phyloP scores from a whole-genome alignment of 345 rosid genomes.

The Atalantia buxifolia region DNA sequence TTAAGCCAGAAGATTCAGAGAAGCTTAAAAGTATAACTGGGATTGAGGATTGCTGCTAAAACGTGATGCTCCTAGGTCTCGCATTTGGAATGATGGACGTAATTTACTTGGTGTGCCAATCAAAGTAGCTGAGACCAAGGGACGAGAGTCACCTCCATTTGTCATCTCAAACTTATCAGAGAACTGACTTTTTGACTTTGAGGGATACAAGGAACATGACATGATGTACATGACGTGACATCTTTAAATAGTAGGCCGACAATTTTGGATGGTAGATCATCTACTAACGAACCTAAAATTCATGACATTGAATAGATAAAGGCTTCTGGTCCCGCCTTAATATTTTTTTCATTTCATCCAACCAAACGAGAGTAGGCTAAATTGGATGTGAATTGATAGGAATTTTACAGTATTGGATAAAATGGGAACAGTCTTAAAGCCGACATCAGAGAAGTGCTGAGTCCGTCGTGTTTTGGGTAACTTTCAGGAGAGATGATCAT shows the following conservation, averaged over 20 bases:
- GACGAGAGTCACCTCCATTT: conserved; percentile 3
- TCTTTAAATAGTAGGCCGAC: neutral
- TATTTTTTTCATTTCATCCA: conserved; percentile 27
- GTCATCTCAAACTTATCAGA: neutral
- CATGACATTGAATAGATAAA: neutral
- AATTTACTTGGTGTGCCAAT: neutral
- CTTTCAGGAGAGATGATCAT: conserved; percentile 55
- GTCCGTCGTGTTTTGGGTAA: conserved; percentile 51
- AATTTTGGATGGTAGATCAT: neutral
- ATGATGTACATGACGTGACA: neutral
- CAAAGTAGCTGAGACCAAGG: conserved; percentile 10
- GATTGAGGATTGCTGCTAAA: too few relatives aligned
- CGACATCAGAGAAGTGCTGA: conserved; percentile 55
- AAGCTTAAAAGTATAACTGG: too few relatives aligned
- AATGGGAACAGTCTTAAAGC: conserved; percentile 40
- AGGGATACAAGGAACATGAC: too few relatives aligned
- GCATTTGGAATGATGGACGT: neutral
- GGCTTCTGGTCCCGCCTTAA: conserved; percentile 10
- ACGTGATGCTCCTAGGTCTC: conserved; percentile 1
- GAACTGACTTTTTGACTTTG: neutral
- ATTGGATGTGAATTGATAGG: conserved; percentile 35
- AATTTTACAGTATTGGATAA: conserved; percentile 29
- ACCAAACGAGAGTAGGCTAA: conserved; percentile 27
- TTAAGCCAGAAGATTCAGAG: too few relatives aligned
- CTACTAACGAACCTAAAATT: neutral